Evolutionary conservation across 441 rosid species (phyloP).

Genomic region (Adansonia rubrostipa): DNA sequence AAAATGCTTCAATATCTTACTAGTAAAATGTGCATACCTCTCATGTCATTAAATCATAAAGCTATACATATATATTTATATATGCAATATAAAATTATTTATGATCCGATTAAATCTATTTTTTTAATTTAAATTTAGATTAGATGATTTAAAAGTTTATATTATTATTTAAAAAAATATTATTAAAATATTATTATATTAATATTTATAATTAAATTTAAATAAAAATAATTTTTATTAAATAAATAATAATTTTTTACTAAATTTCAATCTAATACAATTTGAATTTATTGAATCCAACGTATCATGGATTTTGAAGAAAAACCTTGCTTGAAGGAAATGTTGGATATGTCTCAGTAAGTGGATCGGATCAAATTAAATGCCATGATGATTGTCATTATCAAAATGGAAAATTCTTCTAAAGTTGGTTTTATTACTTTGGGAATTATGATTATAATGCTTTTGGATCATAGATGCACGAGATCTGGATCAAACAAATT

Average conservation of each 20-base stretch:
- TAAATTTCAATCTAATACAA: no score
- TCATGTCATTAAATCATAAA: not conserved
- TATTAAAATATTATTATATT: no score
- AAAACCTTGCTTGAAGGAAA: constrained; percentile 8
- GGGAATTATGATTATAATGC: not conserved
- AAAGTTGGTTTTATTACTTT: constrained; percentile 17
- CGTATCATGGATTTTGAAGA: not conserved
- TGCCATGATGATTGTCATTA: not conserved
- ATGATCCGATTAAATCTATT: no score
- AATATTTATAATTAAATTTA: no score
- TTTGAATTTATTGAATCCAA: no score
- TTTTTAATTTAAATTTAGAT: no score
- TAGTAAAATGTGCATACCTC: constrained; percentile 6
- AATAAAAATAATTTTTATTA: no score
- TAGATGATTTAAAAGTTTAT: no score
- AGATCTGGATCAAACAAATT: not conserved
- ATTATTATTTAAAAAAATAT: no score
- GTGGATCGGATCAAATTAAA: not conserved
- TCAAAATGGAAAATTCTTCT: not conserved
- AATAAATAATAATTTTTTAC: no score
- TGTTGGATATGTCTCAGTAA: not conserved
- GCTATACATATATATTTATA: not conserved
- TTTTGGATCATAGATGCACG: constrained; percentile 19
- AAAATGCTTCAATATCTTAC: not conserved
- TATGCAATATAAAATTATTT: no score